These are phyloP conservation scores for Boletus pseudo-olivaceus DNA, from an alignment of 768 basidiomycete species.

Conservation along the genomic window DNA sequence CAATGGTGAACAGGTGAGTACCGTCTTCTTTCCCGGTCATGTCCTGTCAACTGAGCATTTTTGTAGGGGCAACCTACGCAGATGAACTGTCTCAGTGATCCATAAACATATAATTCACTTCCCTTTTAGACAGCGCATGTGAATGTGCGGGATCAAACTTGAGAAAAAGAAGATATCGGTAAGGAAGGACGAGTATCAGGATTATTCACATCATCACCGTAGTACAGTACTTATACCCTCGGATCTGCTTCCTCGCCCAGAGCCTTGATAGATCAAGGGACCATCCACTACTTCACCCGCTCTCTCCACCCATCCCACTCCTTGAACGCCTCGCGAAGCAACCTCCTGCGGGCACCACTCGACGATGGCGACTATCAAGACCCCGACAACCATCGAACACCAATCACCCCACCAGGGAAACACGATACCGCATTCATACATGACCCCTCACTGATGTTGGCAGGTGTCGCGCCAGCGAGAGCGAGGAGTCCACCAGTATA, in stretches of 20 bases:
- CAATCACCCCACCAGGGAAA: not conserved
- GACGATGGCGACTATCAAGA: not conserved
- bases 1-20: slow-evolving; percentile 75
- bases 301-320: slow-evolving; percentile 13
- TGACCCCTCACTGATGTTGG: not conserved
- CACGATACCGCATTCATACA: not conserved
- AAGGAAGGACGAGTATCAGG: not conserved
- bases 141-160: not conserved
- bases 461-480: not conserved
- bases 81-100: slow-evolving; percentile 1
- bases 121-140: not conserved
- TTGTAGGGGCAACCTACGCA: slow-evolving; percentile 24
- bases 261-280: slow-evolving; percentile 12
- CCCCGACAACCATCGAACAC: not conserved
- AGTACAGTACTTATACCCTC: no score
- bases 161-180: not conserved
- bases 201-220: not conserved
- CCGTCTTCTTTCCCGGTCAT: not conserved
- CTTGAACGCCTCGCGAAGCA: not conserved
- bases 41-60: slow-evolving; percentile 1
- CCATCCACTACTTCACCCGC: slow-evolving; percentile 5
- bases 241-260: not conserved
- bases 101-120: not conserved
- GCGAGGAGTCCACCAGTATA: not conserved
- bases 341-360: not conserved